These are phyloP conservation scores for Ophiosphaerella narmari DNA, from an alignment of 2,329 filamentous ascomycete species.

Conservation along the genomic window DNA sequence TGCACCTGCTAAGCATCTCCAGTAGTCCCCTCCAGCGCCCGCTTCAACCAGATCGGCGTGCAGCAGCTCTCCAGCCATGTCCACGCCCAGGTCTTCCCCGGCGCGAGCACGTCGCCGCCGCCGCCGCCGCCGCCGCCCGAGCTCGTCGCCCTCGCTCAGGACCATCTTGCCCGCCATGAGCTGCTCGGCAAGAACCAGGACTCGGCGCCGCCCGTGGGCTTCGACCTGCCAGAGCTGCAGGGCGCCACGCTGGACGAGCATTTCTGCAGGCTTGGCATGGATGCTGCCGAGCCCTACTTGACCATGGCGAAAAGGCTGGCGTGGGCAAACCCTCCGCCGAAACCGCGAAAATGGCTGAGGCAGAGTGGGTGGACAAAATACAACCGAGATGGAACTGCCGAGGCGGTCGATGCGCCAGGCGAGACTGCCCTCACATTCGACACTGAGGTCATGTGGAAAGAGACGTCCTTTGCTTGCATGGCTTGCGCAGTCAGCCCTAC, in stretches of 20 bases:
- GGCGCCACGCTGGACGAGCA: constrained; percentile 89
- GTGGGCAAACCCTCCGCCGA: constrained; percentile 60
- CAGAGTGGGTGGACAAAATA: constrained; percentile 96
- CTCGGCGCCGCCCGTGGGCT: constrained; percentile 72
- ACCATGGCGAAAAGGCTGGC: constrained; percentile 75
- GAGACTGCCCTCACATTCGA: constrained; percentile 89
- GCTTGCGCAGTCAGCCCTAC: constrained; percentile 88
- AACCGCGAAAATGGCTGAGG: constrained; percentile 73
- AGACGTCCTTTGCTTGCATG: constrained; percentile 92
- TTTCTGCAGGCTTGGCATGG: constrained; percentile 84
- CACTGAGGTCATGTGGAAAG: constrained; percentile 95
- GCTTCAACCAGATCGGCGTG: constrained; percentile 91
- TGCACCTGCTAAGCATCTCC: neutral
- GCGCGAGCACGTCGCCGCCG: constrained; percentile 59
- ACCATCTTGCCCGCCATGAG: constrained; percentile 84
- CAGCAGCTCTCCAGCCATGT: constrained; percentile 89
- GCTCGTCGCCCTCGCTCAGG: constrained; percentile 77
- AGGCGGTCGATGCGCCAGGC: constrained; percentile 75
- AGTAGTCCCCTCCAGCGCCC: constrained; percentile 59
- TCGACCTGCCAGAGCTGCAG: constrained; percentile 80
- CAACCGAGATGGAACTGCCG: constrained; percentile 70
- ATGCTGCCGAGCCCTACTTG: constrained; percentile 85
- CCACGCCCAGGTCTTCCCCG: constrained; percentile 79
- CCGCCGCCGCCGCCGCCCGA: constrained; percentile 66
- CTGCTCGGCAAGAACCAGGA: constrained; percentile 90